phyloP scores from a whole-genome alignment of 164 flowering plant species.

The Magnolia changhungtana region DNA sequence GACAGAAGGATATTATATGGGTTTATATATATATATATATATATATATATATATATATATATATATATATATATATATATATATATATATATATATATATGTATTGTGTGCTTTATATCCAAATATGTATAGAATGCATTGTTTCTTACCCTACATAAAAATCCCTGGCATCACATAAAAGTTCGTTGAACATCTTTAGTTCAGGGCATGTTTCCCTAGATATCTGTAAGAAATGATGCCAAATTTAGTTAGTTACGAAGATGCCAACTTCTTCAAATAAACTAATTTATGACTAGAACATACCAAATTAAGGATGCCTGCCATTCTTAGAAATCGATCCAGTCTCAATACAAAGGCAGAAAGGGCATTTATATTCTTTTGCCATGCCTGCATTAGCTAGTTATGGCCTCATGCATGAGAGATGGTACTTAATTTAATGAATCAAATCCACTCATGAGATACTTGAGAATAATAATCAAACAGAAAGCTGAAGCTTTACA shows the following conservation, averaged over 20 bases:
- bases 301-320: slow-evolving; percentile 52
- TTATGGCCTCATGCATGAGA: slow-evolving; percentile 40
- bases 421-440: slow-evolving; percentile 55
- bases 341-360: slow-evolving; percentile 44
- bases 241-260: slow-evolving; percentile 2
- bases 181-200: slow-evolving; percentile 40
- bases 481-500: not conserved
- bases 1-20: not conserved
- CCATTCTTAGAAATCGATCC: slow-evolving; percentile 32
- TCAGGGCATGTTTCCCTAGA: slow-evolving; percentile 42
- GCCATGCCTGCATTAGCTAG: slow-evolving; percentile 14
- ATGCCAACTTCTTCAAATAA: not conserved
- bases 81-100: no score
- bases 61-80: no score
- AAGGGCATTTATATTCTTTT: slow-evolving; percentile 38
- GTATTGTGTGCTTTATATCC: no score
- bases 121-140: not conserved
- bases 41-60: no score
- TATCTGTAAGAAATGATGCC: slow-evolving; percentile 32
- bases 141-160: slow-evolving; percentile 51
- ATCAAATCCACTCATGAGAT: slow-evolving; percentile 5
- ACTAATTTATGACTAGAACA: not conserved
- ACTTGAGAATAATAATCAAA: not conserved
- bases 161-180: slow-evolving; percentile 43
- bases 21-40: no score